phyloP scores from a whole-genome alignment of 108 stramenopile genomes.

The Mediolabrus comicus region DNA sequence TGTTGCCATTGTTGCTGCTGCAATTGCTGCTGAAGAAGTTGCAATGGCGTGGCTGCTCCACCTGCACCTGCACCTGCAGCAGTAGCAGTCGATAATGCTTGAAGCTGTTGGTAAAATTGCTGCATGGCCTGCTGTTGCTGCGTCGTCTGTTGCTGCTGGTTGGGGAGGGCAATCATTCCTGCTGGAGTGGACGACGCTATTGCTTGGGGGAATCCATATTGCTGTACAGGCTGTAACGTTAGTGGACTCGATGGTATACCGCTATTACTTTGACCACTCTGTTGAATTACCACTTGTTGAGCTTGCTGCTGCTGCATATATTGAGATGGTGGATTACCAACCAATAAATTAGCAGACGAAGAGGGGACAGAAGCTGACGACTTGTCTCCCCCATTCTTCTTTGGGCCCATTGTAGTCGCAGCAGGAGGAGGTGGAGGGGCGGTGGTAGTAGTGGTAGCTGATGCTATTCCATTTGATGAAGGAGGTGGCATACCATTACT shows the following conservation, averaged over 20 bases:
- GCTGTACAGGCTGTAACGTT: slow-evolving; percentile 16
- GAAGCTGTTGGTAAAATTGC: slow-evolving; percentile 5
- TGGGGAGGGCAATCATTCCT: not conserved
- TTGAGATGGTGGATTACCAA: not conserved
- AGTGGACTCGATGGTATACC: no score
- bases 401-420: no score
- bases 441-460: no score
- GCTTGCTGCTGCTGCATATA: slow-evolving; percentile 18
- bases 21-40: slow-evolving; percentile 8
- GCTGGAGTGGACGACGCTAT: not conserved
- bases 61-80: not conserved
- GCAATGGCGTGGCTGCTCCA: not conserved
- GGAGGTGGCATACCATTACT: no score
- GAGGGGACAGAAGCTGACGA: no score
- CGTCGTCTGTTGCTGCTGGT: slow-evolving; percentile 6
- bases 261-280: no score
- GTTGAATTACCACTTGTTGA: slow-evolving; percentile 2
- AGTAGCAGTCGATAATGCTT: slow-evolving; percentile 3
- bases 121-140: slow-evolving; percentile 15
- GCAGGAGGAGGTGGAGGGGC: no score
- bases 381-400: not conserved
- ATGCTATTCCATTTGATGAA: no score
- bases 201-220: slow-evolving; percentile 3
- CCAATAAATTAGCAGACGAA: no score
- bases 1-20: slow-evolving; percentile 36